These are phyloP conservation scores for Leccinum truebloodii DNA, from an alignment of 768 basidiomycete species.

Conservation along the genomic window DNA sequence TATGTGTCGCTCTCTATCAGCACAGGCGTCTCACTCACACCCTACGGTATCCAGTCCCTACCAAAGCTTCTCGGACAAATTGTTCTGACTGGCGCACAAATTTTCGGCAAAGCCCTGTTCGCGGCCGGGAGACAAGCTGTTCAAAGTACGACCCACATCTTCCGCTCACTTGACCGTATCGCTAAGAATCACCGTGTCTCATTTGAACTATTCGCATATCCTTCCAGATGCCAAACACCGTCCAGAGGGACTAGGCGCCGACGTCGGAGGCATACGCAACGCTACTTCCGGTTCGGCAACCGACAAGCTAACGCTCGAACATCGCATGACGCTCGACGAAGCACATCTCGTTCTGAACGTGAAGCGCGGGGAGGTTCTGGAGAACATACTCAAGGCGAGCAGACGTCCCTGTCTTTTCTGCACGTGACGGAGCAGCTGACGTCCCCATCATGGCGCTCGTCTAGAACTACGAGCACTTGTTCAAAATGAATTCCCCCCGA, in stretches of 20 bases:
- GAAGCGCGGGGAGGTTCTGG: slow-evolving; percentile 70
- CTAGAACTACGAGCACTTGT: slow-evolving; percentile 91
- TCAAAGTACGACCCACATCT: slow-evolving; percentile 65
- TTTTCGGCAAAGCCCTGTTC: slow-evolving; percentile 87
- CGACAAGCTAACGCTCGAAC: slow-evolving; percentile 80
- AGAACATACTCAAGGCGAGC: slow-evolving; percentile 71
- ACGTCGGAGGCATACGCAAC: slow-evolving; percentile 71
- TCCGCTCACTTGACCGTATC: not conserved
- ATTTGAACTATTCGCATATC: not conserved
- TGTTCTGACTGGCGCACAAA: slow-evolving; percentile 70
- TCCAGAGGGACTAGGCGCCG: slow-evolving; percentile 69
- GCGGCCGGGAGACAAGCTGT: slow-evolving; percentile 92
- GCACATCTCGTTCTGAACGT: slow-evolving; percentile 90
- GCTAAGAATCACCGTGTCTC: not conserved
- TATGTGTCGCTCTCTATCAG: slow-evolving; percentile 6
- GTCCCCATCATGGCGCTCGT: not conserved
- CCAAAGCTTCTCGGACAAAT: slow-evolving; percentile 81
- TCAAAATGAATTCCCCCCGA: slow-evolving; percentile 84
- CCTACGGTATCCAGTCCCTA: slow-evolving; percentile 55
- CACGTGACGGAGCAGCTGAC: slow-evolving; percentile 2
- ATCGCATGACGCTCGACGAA: slow-evolving; percentile 94
- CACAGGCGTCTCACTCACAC: slow-evolving; percentile 1
- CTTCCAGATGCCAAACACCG: slow-evolving; percentile 77
- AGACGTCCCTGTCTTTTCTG: not conserved
- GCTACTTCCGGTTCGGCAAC: slow-evolving; percentile 75